Conservation (phyloP, 1,139 yeast species). For the Scheffersomyces quercinus region DNA sequence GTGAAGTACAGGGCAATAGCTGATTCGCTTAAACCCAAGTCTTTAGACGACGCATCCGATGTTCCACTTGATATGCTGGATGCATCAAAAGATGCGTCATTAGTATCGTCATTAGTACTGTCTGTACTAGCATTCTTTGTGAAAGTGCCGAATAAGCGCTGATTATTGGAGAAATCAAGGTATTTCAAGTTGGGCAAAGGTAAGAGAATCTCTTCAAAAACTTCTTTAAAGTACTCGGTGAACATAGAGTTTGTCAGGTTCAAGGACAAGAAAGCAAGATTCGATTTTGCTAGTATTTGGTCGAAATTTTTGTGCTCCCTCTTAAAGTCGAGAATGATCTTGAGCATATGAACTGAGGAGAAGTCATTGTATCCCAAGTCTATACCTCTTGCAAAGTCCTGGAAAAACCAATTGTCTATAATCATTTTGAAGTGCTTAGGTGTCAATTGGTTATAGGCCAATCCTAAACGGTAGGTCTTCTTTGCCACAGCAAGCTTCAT, state of each 20-base stretch:
- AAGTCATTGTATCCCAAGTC: slow-evolving; percentile 76
- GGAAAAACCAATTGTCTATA: slow-evolving; percentile 43
- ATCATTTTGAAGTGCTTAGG: slow-evolving; percentile 51
- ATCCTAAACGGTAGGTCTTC: slow-evolving; percentile 57
- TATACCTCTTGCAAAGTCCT: slow-evolving; percentile 48
- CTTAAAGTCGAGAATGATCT: slow-evolving; percentile 24
- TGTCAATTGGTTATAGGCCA: slow-evolving; percentile 65
- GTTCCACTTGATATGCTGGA: background rate
- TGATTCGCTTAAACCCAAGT: slow-evolving; percentile 14
- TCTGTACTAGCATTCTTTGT: slow-evolving; percentile 3
- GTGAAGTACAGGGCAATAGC: slow-evolving; percentile 41
- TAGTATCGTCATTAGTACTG: background rate
- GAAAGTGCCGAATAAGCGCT: slow-evolving; percentile 47
- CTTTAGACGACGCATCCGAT: slow-evolving; percentile 2
- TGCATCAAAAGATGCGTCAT: background rate
- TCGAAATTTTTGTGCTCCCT: slow-evolving; percentile 20
- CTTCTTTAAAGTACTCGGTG: slow-evolving; percentile 31
- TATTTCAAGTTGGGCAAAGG: slow-evolving; percentile 57
- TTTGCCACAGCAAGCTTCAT: slow-evolving; percentile 54
- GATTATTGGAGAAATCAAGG: slow-evolving; percentile 68
- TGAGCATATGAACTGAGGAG: slow-evolving; percentile 31
- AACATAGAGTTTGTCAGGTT: slow-evolving; percentile 50
- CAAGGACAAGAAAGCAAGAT: slow-evolving; percentile 47
- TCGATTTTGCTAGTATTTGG: slow-evolving; percentile 19
- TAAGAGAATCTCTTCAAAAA: slow-evolving; percentile 33